These are phyloP conservation scores for Eremothecium coryli DNA, from an alignment of 1,139 yeast genomes.

Conservation along the genomic window DNA sequence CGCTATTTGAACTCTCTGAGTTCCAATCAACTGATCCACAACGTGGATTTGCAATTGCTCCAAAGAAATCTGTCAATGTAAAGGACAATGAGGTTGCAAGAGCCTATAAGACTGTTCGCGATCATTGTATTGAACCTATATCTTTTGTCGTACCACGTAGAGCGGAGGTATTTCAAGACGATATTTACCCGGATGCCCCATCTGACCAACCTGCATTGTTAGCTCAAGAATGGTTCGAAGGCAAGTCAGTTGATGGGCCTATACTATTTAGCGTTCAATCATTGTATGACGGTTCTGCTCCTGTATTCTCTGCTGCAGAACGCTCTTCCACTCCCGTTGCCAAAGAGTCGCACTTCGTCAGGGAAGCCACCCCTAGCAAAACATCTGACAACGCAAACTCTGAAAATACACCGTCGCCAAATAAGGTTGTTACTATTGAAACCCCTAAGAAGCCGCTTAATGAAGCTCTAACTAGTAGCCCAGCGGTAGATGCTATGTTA, in stretches of 20 bases:
- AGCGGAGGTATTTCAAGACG: conserved; percentile 85
- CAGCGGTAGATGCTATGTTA: conserved; percentile 40
- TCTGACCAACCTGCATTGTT: conserved; percentile 67
- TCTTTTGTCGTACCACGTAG: conserved; percentile 90
- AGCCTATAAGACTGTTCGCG: conserved; percentile 78
- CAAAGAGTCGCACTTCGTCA: background rate
- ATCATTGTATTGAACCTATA: conserved; percentile 74
- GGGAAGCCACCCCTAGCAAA: conserved; percentile 7
- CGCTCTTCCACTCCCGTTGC: background rate
- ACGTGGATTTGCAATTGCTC: conserved; percentile 88
- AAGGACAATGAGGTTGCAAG: conserved; percentile 76
- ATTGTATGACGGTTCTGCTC: conserved; percentile 65
- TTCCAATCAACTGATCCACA: conserved; percentile 86
- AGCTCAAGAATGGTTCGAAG: conserved; percentile 71
- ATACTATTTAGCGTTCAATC: conserved; percentile 66
- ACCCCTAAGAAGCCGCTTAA: conserved; percentile 28
- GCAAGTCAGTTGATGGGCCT: conserved; percentile 78
- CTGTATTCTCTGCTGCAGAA: conserved; percentile 29
- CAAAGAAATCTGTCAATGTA: conserved; percentile 69
- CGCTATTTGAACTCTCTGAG: conserved; percentile 72
- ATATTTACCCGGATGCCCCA: conserved; percentile 87
- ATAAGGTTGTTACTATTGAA: background rate
- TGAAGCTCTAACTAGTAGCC: conserved; percentile 40
- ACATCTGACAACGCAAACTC: conserved; percentile 6
- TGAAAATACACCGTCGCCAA: conserved; percentile 9